Percentiles rank a stretch among this genome's conserved stretches.
Evolutionary conservation across 164 flowering plant species (phyloP).

Genomic region (Liquidambar formosana): DNA sequence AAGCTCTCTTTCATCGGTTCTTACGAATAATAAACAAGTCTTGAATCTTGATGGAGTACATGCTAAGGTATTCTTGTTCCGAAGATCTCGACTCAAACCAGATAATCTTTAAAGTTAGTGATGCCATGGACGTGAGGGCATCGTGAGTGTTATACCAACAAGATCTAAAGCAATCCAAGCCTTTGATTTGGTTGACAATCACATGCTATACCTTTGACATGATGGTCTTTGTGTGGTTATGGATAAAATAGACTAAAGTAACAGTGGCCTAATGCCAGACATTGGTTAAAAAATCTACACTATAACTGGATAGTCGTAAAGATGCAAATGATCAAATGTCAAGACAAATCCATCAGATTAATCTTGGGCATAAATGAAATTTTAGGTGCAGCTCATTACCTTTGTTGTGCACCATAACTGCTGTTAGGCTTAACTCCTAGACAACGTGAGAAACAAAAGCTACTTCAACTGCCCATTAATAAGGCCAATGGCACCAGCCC

Average conservation of each 20-base stretch:
- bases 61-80: conserved; percentile 16
- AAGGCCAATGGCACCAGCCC: neutral
- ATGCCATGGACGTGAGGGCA: neutral
- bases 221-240: too few species aligned
- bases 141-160: too few species aligned
- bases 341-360: too few species aligned
- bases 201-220: neutral
- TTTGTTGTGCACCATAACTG: neutral
- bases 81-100: conserved; percentile 6
- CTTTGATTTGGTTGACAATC: conserved; percentile 7
- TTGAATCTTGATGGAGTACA: conserved; percentile 26
- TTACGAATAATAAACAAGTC: conserved; percentile 5
- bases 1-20: conserved; percentile 9
- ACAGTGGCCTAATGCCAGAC: neutral
- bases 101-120: neutral
- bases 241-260: too few species aligned
- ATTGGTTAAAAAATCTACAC: too few species aligned
- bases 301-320: too few species aligned
- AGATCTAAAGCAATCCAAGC: neutral
- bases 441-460: neutral
- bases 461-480: too few species aligned
- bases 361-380: neutral
- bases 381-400: neutral
- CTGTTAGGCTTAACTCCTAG: neutral
- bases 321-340: too few species aligned